Evolutionary conservation across 208 protist species (phyloP), one percentile per base, ranked within the genome.

Genomic region (Wallacemonas rigidus): DNA sequence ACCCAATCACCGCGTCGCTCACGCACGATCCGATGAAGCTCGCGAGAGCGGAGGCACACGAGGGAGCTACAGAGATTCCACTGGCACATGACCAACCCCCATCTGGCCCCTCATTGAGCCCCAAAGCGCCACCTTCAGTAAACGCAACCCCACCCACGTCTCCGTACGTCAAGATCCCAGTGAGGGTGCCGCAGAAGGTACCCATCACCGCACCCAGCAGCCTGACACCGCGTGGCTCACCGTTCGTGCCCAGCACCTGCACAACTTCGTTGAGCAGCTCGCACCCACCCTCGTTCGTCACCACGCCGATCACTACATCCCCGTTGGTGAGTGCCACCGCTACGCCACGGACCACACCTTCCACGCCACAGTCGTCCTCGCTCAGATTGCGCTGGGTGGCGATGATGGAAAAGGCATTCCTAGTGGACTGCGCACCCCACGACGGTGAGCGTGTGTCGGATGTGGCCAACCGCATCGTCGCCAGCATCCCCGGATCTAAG

Each of bases 401-500:
- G 2, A 36, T 93, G 62, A 68, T 92, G 41, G 58, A 56, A 48
- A 53, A 35, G 9, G 81, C 72, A 4, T 64, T 93, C 38, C 85
- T 87, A 76, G 57, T 81, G 64, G 87, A 78, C 45, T 69, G 80
- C 3, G 17, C 55, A 12, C 26, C 65, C 51, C 70, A 83, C 36
- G 87, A 89, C 35, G 58, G 74, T 14, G 76, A 77, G n/a, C 61
- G 50, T 11, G 72, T 92, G 26, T 17, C 54, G 45, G 73, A 69
- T 26, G 39, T 94, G 41, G 78, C 77, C 15, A 4, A 7, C 11
- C 87, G 82, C 64, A 90, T 97, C 57, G 85, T 80, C 15, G 58
- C 54, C 7, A 80, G 83, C 39, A 83, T 97, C 57, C 85, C 86
- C 0, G 88, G 86, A 8, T 74, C 86, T 53, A 62, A 67, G 26